These are phyloP conservation scores for Penicillium silybi DNA, from an alignment of 495 filamentous ascomycete genomes.

Conservation along the genomic window DNA sequence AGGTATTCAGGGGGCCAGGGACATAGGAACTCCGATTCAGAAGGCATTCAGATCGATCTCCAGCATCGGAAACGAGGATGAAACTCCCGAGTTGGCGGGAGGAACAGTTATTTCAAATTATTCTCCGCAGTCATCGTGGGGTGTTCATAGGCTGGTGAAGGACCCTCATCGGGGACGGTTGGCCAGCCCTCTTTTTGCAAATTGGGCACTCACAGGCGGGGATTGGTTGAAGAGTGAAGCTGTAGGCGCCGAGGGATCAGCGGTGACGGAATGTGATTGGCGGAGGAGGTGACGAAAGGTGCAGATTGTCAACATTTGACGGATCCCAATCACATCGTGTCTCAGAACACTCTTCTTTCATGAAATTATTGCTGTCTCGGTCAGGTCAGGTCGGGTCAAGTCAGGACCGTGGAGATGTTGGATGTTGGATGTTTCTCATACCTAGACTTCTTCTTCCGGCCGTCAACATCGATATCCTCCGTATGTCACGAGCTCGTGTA, in stretches of 20 bases:
- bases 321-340: slow-evolving; percentile 27
- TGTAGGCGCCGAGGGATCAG: slow-evolving; percentile 26
- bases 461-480: background rate
- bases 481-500: background rate
- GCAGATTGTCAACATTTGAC: slow-evolving; percentile 25
- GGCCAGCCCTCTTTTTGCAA: background rate
- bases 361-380: background rate
- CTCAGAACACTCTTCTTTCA: slow-evolving; percentile 11
- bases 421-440: too few relatives aligned
- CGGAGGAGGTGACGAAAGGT: slow-evolving; percentile 23
- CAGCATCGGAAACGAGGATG: slow-evolving; percentile 3
- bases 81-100: slow-evolving; percentile 6
- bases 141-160: background rate
- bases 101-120: background rate
- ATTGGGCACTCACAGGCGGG: background rate
- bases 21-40: background rate
- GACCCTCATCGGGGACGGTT: background rate
- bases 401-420: background rate
- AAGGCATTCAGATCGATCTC: background rate
- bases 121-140: slow-evolving; percentile 11
- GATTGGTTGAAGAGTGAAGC: slow-evolving; percentile 17
- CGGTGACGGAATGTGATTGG: slow-evolving; percentile 23
- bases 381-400: background rate
- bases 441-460: too few relatives aligned
- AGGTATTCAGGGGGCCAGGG: background rate